Conservation (phyloP, 1,284 basidiomycete species). For the Rhodofomes roseus region DNA sequence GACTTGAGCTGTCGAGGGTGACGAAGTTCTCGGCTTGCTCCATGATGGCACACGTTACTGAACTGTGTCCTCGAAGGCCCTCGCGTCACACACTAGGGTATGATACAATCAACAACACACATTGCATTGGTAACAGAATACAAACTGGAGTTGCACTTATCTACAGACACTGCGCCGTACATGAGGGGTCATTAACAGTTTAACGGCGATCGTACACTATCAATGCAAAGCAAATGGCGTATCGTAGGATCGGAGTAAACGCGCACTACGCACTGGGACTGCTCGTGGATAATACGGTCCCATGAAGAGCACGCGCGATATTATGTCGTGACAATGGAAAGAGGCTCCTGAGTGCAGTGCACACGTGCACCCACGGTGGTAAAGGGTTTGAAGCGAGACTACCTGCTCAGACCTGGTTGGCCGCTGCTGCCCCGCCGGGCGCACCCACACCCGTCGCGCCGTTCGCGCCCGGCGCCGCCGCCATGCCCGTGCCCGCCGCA, state of each 20-base stretch:
- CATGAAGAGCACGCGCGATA: neutral
- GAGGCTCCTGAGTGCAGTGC: too few relatives aligned
- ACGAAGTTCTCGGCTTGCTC: too few relatives aligned
- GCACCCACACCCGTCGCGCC: neutral
- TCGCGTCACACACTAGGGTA: too few relatives aligned
- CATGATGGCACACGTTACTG: too few relatives aligned
- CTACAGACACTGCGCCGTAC: neutral
- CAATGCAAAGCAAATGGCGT: neutral
- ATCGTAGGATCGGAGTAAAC: neutral
- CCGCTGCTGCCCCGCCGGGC: neutral
- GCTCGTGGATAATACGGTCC: neutral
- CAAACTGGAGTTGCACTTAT: neutral
- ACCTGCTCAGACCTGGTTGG: neutral
- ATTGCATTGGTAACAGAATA: neutral
- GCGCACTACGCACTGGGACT: neutral
- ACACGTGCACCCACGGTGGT: too few relatives aligned
- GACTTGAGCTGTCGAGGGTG: neutral
- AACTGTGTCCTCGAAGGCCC: too few relatives aligned
- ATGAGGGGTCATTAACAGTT: neutral
- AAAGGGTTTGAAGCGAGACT: neutral
- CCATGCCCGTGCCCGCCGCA: neutral
- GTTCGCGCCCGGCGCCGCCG: neutral
- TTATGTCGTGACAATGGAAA: neutral
- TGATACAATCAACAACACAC: too few relatives aligned
- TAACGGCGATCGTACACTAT: neutral